Base-by-base conservation (phyloP, 2,329 filamentous ascomycete species). In the Botrytis tulipae region DNA sequence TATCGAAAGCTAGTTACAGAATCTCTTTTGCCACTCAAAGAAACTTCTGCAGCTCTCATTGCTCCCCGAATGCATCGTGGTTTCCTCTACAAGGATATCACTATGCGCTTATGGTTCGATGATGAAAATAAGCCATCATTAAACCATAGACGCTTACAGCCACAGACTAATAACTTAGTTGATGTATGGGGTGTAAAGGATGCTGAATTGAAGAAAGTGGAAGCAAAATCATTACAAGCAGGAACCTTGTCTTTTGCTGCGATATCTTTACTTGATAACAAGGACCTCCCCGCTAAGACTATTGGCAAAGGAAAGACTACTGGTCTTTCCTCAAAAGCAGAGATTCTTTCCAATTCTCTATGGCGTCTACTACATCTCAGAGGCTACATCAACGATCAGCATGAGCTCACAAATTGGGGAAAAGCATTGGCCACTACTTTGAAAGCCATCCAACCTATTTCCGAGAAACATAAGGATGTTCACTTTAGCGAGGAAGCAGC, bases 281-380 rank as follows among this genome's bases (percentile, higher is more conserved):
- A 87, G 4, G 87, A 91, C 0, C 95, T 97, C 79, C 88, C 89
- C 3, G 85, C 90, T 72, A 89, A 89, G 77, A 93, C 93, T 0
- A 86, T 93, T 70, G 85, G 67, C 66, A 73, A 70, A 76, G 66
- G 67, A 73, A 44, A 73, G 37, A 35, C 72, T 22, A 66, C 85
- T 78, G 80, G 83, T 22, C 76, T 84, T 12, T 89, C 87, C 74
- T 88, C 91, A n/a, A 88, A 91, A 76, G 87, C 92, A 25, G 92
- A 96, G 79, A 84, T 94, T 72, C 83, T 86, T 12, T 89, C 89
- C 29, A 93, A 97, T 78, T 89, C 91, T 10, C 87, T 95, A 74
- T 98, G 94, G 92, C 90, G 94, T 72, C 96, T 98, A 82, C 86
- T 99, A 35, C 93, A 97, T 80, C 86, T 98, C 67, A 90, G 95